These are phyloP conservation scores for Erigeron canadensis DNA, from an alignment of 129 eudicot species.

Conservation along the genomic window DNA sequence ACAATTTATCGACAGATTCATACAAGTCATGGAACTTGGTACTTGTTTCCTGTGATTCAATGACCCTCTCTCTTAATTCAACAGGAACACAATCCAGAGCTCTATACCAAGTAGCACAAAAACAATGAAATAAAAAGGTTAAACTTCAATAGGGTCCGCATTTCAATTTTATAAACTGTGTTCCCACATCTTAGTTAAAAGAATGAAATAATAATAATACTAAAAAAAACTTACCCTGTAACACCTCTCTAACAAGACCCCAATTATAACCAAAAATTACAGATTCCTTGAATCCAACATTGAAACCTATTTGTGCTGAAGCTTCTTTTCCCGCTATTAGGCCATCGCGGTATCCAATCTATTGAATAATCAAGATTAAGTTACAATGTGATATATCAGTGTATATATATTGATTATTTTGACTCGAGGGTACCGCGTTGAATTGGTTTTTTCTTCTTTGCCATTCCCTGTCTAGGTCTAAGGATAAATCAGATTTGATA, in stretches of 20 bases:
- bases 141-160: neutral
- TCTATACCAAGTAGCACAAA: conserved; percentile 25
- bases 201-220: neutral
- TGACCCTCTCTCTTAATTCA: conserved; percentile 46
- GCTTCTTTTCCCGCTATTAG: conserved; percentile 78
- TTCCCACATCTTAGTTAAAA: neutral
- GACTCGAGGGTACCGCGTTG: conserved; percentile 48
- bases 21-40: conserved; percentile 41
- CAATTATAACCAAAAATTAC: conserved; percentile 56
- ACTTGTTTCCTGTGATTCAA: conserved; percentile 46
- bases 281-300: conserved; percentile 65
- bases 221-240: conserved; percentile 49
- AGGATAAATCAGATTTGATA: neutral
- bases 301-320: conserved; percentile 78
- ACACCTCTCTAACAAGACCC: conserved; percentile 87
- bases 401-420: neutral
- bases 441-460: conserved; percentile 65
- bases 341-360: conserved; percentile 86
- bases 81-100: conserved; percentile 54
- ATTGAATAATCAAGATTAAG: conserved; percentile 9
- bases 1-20: conserved; percentile 46
- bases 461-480: conserved; percentile 78
- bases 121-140: neutral
- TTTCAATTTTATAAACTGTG: too few species aligned
- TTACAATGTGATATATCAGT: neutral